Base-by-base conservation (phyloP, 148 eudicot genomes). In the Cornus kousa region DNA sequence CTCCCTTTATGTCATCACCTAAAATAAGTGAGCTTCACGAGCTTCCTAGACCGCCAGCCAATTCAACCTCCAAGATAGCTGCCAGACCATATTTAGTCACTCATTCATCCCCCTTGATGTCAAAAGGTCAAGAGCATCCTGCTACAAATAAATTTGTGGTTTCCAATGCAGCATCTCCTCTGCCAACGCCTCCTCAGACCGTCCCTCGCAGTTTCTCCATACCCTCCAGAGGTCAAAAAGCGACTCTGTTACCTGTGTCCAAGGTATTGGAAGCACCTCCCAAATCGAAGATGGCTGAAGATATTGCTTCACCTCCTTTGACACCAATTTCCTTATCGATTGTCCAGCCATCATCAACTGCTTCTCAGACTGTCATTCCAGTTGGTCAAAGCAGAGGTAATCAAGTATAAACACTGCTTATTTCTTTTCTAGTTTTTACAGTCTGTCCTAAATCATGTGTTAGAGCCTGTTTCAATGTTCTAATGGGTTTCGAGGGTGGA, bases 11-110 rank as follows among this genome's bases (percentile, higher is more conserved):
- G 22, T 88, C 94, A 31, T 87, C 91, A 70, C 97, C 93, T 12
- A 88, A 83, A 80, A 92, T 94, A 74, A 94, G 85, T 72, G 98
- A 94, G 82, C 98, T 94, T 80, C 98, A 94, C 74, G 98, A 94
- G 88, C 97, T 94, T 77, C 98, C 98, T 9, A 93, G 93, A 72
- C 97, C 97, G 32, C 97, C 98, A 13, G 66, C 85, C 33, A 85
- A 81, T 77, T 68, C 79, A 20, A 57, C 43, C 17, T 55, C 86
- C 74, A 74, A 80, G 6, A 20, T n/a, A 13, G 22, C 24, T 62
- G 22, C 66, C 22, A 88, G 86, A 46, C 82, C 89, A 68, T 79
- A 83, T 68, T 81, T 76, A 74, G 68, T 86, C 75, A 88, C 90
- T 74, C 84, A 80, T 86, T 94, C 97, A 13, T 94, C 91, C 19